Evolutionary conservation across 2,329 filamentous ascomycete genomes (phyloP), one percentile per base, ranked within the genome.

Genomic region (Calonectria pseudoturangicola): DNA sequence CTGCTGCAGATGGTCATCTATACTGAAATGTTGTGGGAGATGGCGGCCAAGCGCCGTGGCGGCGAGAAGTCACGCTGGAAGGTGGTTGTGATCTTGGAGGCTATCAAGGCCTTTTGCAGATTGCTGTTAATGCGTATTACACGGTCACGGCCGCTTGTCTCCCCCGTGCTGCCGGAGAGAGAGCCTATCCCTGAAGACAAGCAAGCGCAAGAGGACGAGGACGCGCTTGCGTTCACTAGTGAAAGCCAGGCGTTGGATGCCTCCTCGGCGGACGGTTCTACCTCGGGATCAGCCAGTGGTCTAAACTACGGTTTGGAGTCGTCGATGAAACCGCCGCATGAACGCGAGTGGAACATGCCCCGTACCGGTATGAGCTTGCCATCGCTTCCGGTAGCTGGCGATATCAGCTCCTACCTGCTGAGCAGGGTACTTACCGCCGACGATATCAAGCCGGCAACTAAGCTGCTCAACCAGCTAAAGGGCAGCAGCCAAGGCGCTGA

Each of bases 11-110:
- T 98, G 85, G 94, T 98, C 30, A 94, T 97, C 77, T 98, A 98
- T 82, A 98, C 96, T 0, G 95, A 99, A 85, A 88, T 99, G 36
- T 86, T 99, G n/a, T 97, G 96, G 90, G 97, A 99, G 83, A 99
- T 99, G 97, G 91, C 94, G 33, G 96, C 96, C 33, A 97, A 98
- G 85, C 90, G 96, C 62, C 92, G 92, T 74, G 94, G 95, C 21
- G 95, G 93, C 54, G 90, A 97, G 83, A 92, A 90, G 80, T 85
- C 93, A 30, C 91, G 95, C 36, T 99, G 97, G 97, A 92, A 94
- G 65, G 92, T 97, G 0, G 92, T 98, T 7, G 92, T 98, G 13
- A 82, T 97, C 4, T 87, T 99, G 27, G 97, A 99, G 85, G 89
- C 91, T 0, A 87, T 97, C 81, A 98, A 98, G 84, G 96, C 96